Percentiles rank a stretch among this genome's conserved stretches.
phyloP scores from a whole-genome alignment of 2,329 filamentous ascomycete species.

The Tolypocladium endophyticum region DNA sequence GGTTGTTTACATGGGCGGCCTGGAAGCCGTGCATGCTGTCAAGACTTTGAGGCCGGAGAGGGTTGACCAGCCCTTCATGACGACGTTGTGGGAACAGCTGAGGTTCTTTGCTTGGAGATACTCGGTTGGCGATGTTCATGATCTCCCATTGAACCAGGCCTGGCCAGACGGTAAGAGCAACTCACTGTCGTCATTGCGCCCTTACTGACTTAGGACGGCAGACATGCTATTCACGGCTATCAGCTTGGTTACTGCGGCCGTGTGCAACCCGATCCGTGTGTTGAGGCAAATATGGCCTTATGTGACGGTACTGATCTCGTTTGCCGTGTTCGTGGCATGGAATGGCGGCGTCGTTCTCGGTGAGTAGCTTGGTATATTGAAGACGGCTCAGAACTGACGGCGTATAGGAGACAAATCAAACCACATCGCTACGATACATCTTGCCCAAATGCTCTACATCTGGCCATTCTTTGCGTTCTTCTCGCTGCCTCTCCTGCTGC shows the following conservation, averaged over 20 bases:
- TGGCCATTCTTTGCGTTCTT: conserved; percentile 89
- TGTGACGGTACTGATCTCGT: conserved; percentile 53
- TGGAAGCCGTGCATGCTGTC: conserved; percentile 42
- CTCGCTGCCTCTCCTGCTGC: conserved; percentile 65
- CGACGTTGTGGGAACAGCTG: conserved; percentile 21
- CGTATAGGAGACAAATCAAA: conserved; percentile 81
- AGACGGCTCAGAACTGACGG: not conserved
- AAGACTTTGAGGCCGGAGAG: conserved; percentile 28
- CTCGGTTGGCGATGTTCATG: conserved; percentile 43
- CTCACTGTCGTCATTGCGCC: not conserved
- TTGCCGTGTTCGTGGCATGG: conserved; percentile 68
- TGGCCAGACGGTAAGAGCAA: conserved; percentile 38
- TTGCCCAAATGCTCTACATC: conserved; percentile 90
- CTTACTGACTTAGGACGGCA: conserved; percentile 14
- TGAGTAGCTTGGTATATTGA: conserved; percentile 22
- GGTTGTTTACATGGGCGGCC: conserved; percentile 60
- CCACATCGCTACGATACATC: conserved; percentile 79
- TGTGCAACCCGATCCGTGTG: conserved; percentile 36
- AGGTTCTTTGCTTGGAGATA: conserved; percentile 31
- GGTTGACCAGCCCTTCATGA: conserved; percentile 18
- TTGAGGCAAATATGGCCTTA: conserved; percentile 45
- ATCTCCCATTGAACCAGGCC: conserved; percentile 35
- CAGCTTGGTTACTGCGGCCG: conserved; percentile 51
- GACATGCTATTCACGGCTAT: conserved; percentile 47
- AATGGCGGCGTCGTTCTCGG: conserved; percentile 89